Conservation (phyloP, 2,329 filamentous ascomycete genomes). For the Xylaria polymorpha region DNA sequence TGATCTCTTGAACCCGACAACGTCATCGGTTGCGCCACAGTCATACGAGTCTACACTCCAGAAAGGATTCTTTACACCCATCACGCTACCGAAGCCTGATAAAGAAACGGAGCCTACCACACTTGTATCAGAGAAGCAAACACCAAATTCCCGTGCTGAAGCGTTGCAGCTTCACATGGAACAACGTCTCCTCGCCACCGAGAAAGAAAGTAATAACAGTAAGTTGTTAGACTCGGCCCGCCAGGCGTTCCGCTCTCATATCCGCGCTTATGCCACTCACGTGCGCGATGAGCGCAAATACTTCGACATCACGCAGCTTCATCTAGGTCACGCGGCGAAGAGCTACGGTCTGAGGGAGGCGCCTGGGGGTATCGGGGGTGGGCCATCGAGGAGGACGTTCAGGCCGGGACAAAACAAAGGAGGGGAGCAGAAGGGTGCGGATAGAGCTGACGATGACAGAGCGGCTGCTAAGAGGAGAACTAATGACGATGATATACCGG, state of each 20-base stretch:
- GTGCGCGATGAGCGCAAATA: slow-evolving; percentile 83
- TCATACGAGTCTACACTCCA: slow-evolving; percentile 69
- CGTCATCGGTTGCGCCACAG: slow-evolving; percentile 59
- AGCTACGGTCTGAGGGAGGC: slow-evolving; percentile 90
- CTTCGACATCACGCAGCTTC: slow-evolving; percentile 92
- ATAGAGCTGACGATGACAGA: slow-evolving; percentile 45
- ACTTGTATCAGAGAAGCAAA: slow-evolving; percentile 55
- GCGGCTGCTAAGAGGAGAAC: slow-evolving; percentile 24
- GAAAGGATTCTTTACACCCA: slow-evolving; percentile 70
- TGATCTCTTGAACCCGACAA: slow-evolving; percentile 69
- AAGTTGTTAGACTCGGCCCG: slow-evolving; percentile 83
- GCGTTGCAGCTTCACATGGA: slow-evolving; percentile 69
- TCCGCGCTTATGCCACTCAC: slow-evolving; percentile 95
- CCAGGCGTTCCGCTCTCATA: slow-evolving; percentile 89
- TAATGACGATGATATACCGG: slow-evolving; percentile 54
- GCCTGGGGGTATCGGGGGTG: slow-evolving; percentile 80
- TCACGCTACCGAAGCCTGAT: slow-evolving; percentile 68
- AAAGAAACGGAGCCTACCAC: slow-evolving; percentile 70
- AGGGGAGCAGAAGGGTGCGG: slow-evolving; percentile 43
- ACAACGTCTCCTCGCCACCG: slow-evolving; percentile 63
- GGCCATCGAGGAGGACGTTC: slow-evolving; percentile 59
- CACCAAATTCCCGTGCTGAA: slow-evolving; percentile 63
- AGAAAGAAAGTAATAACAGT: slow-evolving; percentile 40
- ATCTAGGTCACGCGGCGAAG: slow-evolving; percentile 94
- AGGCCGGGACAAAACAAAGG: slow-evolving; percentile 53